These are phyloP conservation scores for Tuber aestivum DNA, from an alignment of 495 filamentous ascomycete species.

Conservation along the genomic window DNA sequence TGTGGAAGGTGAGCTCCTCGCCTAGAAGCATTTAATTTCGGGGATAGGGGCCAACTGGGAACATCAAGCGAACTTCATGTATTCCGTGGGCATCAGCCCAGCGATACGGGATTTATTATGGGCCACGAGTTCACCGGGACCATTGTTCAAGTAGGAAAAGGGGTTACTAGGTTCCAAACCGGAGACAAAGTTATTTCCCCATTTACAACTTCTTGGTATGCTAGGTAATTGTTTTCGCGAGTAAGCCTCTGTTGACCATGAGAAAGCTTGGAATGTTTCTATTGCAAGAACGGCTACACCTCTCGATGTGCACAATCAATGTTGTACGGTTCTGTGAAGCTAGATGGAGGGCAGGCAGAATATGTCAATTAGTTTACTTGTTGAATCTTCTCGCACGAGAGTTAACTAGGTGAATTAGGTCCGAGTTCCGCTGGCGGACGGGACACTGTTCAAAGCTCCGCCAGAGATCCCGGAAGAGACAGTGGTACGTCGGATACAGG, in stretches of 20 bases:
- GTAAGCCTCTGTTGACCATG: not conserved
- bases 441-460: conserved; percentile 72
- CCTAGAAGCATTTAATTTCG: conserved; percentile 5
- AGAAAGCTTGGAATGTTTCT: conserved; percentile 73
- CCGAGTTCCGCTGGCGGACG: conserved; percentile 76
- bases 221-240: not conserved
- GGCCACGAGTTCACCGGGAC: conserved; percentile 79
- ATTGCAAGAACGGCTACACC: conserved; percentile 75
- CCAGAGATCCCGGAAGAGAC: conserved; percentile 67
- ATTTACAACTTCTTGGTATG: conserved; percentile 82
- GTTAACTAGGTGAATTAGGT: conserved; percentile 46
- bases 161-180: conserved; percentile 61
- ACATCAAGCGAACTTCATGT: conserved; percentile 73
- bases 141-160: conserved; percentile 60
- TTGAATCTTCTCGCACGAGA: not conserved
- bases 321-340: conserved; percentile 65
- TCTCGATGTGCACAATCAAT: conserved; percentile 70
- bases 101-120: conserved; percentile 61
- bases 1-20: conserved; percentile 71
- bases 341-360: conserved; percentile 89
- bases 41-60: conserved; percentile 2
- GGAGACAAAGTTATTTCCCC: conserved; percentile 78
- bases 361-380: conserved; percentile 49
- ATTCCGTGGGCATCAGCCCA: conserved; percentile 74
- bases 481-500: conserved; percentile 46